phyloP scores from a whole-genome alignment of 2,329 filamentous ascomycete genomes.

The Aspergillus clavatus region DNA sequence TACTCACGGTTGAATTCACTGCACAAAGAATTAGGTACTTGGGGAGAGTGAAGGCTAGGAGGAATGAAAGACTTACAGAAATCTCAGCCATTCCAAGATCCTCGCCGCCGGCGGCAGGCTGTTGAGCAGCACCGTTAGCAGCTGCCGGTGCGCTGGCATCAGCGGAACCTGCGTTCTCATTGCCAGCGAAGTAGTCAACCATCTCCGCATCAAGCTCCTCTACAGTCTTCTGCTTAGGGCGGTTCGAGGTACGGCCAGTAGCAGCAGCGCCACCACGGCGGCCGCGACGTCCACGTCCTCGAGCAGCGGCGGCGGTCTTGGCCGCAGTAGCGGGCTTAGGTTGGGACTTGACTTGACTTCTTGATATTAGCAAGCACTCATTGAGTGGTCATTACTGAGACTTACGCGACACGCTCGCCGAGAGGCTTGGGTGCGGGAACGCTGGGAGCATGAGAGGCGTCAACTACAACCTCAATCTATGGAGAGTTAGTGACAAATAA shows the following conservation, averaged over 20 bases:
- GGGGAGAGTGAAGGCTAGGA: background rate
- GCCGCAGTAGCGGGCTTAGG: slow-evolving; percentile 75
- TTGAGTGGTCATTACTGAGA: slow-evolving; percentile 8
- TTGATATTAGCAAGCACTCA: slow-evolving; percentile 20
- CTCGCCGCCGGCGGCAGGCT: slow-evolving; percentile 46
- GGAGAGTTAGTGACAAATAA: slow-evolving; percentile 12
- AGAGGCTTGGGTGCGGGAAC: slow-evolving; percentile 67
- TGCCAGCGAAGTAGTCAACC: slow-evolving; percentile 76
- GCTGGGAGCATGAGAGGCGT: slow-evolving; percentile 65
- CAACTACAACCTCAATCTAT: slow-evolving; percentile 86
- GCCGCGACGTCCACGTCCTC: slow-evolving; percentile 38
- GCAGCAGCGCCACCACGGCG: slow-evolving; percentile 50
- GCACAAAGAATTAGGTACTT: background rate
- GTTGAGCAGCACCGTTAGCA: slow-evolving; percentile 44
- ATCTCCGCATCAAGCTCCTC: slow-evolving; percentile 97
- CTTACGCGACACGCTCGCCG: slow-evolving; percentile 75
- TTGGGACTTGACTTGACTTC: slow-evolving; percentile 61
- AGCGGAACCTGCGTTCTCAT: slow-evolving; percentile 36
- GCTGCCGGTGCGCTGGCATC: slow-evolving; percentile 39
- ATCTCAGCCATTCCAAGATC: slow-evolving; percentile 56
- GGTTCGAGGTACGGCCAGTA: slow-evolving; percentile 61
- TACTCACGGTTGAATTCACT: slow-evolving; percentile 17
- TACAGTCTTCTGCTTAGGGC: slow-evolving; percentile 75
- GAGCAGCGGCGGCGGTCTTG: slow-evolving; percentile 57
- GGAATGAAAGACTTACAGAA: slow-evolving; percentile 37